These are phyloP conservation scores for Backusella parvicylindrica DNA, from an alignment of 192 early-diverging fungal genomes.

Conservation along the genomic window DNA sequence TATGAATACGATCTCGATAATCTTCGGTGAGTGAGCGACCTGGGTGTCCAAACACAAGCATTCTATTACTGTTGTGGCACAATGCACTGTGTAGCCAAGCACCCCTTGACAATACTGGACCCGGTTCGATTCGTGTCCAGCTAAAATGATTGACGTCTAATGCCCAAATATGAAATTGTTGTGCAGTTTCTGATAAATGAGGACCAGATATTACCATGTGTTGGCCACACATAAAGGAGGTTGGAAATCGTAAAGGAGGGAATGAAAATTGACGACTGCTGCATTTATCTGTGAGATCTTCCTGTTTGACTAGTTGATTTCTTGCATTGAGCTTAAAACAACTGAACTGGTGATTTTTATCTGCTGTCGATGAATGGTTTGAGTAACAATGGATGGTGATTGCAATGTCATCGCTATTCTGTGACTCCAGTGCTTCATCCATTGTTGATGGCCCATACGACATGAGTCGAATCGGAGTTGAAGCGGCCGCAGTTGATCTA, in stretches of 20 bases:
- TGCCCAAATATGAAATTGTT: slow-evolving; percentile 70
- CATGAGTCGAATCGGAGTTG: slow-evolving; percentile 20
- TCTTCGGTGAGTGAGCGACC: slow-evolving; percentile 65
- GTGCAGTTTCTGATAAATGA: slow-evolving; percentile 57
- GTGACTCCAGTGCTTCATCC: neutral
- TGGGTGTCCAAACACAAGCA: slow-evolving; percentile 69
- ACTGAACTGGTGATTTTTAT: slow-evolving; percentile 45
- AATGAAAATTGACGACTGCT: slow-evolving; percentile 53
- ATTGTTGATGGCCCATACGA: neutral
- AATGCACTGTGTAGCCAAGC: slow-evolving; percentile 74
- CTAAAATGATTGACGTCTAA: slow-evolving; percentile 52
- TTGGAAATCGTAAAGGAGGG: slow-evolving; percentile 74
- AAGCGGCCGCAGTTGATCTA: slow-evolving; percentile 66
- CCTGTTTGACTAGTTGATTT: slow-evolving; percentile 40
- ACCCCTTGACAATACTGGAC: slow-evolving; percentile 60
- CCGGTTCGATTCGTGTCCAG: slow-evolving; percentile 67
- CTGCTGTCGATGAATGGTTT: slow-evolving; percentile 66
- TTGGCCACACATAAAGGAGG: slow-evolving; percentile 62
- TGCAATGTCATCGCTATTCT: neutral
- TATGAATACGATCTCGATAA: slow-evolving; percentile 70
- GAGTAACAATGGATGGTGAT: slow-evolving; percentile 56
- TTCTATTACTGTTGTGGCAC: slow-evolving; percentile 57
- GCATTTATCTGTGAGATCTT: slow-evolving; percentile 56
- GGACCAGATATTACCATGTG: slow-evolving; percentile 66
- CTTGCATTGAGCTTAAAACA: slow-evolving; percentile 55